A percentile compares a stretch with the other conserved stretches of the same genome.
Evolutionary conservation across 345 rosid species (phyloP).

Genomic region (Jatropha curcas): DNA sequence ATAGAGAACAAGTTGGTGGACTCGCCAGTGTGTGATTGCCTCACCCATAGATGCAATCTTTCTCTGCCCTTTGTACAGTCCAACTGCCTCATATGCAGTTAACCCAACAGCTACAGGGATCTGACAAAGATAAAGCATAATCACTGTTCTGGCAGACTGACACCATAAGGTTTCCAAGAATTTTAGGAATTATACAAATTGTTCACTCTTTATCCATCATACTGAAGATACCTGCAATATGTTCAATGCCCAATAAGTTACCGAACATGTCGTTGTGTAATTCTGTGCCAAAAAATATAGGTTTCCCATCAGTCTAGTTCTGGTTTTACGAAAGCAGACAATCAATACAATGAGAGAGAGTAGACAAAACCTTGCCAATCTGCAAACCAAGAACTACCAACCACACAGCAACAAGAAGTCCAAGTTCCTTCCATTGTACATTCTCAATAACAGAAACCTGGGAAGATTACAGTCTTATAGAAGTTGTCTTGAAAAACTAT

Average conservation of each 20-base stretch:
- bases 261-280: constrained; percentile 18
- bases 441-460: constrained; percentile 44
- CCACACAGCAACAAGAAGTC: constrained; percentile 51
- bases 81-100: constrained; percentile 29
- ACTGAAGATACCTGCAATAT: constrained; percentile 14
- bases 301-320: neutral
- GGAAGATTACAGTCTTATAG: neutral
- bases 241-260: constrained; percentile 22
- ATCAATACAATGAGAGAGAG: neutral
- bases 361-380: constrained; percentile 41
- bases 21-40: constrained; percentile 23
- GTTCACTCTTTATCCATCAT: too few species aligned
- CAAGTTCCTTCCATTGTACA: constrained; percentile 48
- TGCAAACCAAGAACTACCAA: constrained; percentile 45
- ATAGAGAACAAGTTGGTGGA: constrained; percentile 18
- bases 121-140: constrained; percentile 8
- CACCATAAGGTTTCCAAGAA: neutral
- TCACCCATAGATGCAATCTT: constrained; percentile 46
- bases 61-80: constrained; percentile 43
- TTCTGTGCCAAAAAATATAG: constrained; percentile 13
- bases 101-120: constrained; percentile 28
- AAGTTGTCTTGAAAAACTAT: neutral
- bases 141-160: too few species aligned
- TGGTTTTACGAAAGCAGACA: neutral
- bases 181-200: neutral